Evolutionary conservation across 129 eudicot genomes (phyloP), one percentile per base, ranked within the genome.

Genomic region (Centaurea solstitialis): DNA sequence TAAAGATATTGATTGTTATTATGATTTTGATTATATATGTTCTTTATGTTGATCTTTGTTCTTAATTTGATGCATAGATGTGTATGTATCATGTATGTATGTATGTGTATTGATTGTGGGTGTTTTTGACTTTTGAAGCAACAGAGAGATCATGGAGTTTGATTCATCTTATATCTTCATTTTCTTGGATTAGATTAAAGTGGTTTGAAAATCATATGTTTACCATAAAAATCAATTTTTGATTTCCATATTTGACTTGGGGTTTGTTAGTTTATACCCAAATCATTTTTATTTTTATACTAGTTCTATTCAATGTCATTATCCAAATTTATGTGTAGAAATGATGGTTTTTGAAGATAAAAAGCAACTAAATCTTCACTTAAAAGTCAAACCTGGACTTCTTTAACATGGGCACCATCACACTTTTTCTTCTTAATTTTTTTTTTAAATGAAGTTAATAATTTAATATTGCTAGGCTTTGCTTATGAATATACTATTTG

Each of bases 361-460:
- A 17, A 57, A 17, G 65, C 47, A 62, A 70, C 43, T 71, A 26
- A 77, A 72, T 62, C 86, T 77, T 83, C 20, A 77, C 86, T 83
- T 83, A 45, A 64, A 82, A 82, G 86, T 82, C 86, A 82, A 80
- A 39, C 59, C 33, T 70, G 26, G 84, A 81, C 24, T 74, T 79
- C 50, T 80, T 73, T 73, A 74, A 43, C 74, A 47, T 13, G 39
- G 50, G 68, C 57, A 74, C 75, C 76, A 62, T 83, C 15, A 41
- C 62, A 30, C 11, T 77, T 82, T 76, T 28, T 20, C 18, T 69
- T 3, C 7, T 18, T 37, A 33, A 0, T 75, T 75, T 23, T 43
- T 68, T 45, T 23, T 43, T 68, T 45, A 6, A 21, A 65, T 70
- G 59, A 76, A 59, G 59, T 77, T 77, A 30, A 45, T 40, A 37